A percentile compares a stretch with the other conserved stretches of the same genome.
Conservation (phyloP, 163 green algal species). For the Scenedesmus sp. region DNA sequence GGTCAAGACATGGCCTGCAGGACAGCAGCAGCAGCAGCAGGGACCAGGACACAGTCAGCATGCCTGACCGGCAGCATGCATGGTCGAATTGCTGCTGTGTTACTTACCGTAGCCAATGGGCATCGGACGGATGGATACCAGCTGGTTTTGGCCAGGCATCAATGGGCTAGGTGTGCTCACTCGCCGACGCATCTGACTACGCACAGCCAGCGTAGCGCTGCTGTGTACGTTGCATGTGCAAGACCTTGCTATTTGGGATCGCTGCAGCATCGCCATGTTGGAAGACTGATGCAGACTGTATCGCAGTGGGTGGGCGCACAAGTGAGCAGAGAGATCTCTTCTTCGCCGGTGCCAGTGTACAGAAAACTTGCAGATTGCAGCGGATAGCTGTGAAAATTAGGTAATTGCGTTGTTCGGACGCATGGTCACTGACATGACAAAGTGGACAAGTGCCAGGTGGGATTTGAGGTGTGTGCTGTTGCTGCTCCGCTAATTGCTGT, state of each 20-base stretch:
- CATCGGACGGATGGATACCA: background rate
- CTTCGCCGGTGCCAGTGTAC: background rate
- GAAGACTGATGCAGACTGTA: background rate
- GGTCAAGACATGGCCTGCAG: slow-evolving; percentile 12
- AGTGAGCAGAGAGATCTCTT: background rate
- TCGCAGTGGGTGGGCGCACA: background rate
- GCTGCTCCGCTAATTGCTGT: background rate
- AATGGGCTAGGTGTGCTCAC: slow-evolving; percentile 35
- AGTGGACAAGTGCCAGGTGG: background rate
- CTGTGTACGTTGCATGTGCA: background rate
- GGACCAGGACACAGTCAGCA: background rate
- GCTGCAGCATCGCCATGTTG: slow-evolving; percentile 31
- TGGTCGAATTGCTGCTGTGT: background rate
- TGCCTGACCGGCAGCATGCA: slow-evolving; percentile 15
- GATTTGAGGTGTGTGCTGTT: background rate
- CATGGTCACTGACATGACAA: background rate
- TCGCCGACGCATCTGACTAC: slow-evolving; percentile 36
- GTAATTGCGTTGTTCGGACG: background rate
- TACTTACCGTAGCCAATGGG: slow-evolving; percentile 12
- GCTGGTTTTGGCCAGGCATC: background rate
- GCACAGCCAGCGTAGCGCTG: background rate
- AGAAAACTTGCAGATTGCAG: too few species aligned
- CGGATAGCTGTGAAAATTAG: too few species aligned
- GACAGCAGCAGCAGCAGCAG: slow-evolving; percentile 11
- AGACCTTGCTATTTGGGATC: background rate